These are phyloP conservation scores for Collybia sp. DNA, from an alignment of 768 basidiomycete species.

Conservation along the genomic window DNA sequence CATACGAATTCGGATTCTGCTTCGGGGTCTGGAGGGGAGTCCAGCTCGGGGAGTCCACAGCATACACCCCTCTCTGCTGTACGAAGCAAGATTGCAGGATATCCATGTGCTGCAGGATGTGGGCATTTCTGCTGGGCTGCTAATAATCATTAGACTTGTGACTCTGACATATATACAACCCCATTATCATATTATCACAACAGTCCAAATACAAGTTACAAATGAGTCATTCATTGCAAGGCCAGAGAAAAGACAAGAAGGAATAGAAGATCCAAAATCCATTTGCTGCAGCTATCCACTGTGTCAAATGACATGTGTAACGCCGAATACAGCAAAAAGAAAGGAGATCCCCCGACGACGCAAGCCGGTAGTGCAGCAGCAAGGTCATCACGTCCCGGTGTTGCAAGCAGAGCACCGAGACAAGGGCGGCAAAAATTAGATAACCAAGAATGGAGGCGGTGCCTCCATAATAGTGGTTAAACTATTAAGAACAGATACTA, in stretches of 20 bases:
- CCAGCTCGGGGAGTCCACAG: constrained; percentile 8
- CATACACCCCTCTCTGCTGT: too few species aligned
- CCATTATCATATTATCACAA: too few species aligned
- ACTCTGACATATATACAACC: too few species aligned
- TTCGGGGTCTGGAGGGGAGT: constrained; percentile 11
- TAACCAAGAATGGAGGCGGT: constrained; percentile 53
- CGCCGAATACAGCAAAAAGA: too few species aligned
- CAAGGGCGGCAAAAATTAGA: constrained; percentile 48
- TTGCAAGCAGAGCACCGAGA: constrained; percentile 57
- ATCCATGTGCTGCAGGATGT: constrained; percentile 76
- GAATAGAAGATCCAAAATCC: too few species aligned
- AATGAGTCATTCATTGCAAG: too few species aligned
- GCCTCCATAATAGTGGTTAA: constrained; percentile 57
- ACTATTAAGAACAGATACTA: constrained; percentile 81
- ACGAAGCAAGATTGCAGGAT: constrained; percentile 33
- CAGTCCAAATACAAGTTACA: too few species aligned
- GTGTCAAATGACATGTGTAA: too few species aligned
- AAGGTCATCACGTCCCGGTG: constrained; percentile 50
- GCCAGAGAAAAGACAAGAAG: too few species aligned
- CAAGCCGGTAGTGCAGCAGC: constrained; percentile 54
- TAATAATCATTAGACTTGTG: constrained; percentile 13
- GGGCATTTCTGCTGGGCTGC: constrained; percentile 78
- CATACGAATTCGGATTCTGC: constrained; percentile 14
- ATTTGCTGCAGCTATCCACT: too few species aligned
- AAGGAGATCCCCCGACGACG: constrained; percentile 62